Percentiles rank a stretch among this genome's conserved stretches.
These are phyloP conservation scores for Populus tomentosa DNA, from an alignment of 441 rosid genomes.

Conservation along the genomic window DNA sequence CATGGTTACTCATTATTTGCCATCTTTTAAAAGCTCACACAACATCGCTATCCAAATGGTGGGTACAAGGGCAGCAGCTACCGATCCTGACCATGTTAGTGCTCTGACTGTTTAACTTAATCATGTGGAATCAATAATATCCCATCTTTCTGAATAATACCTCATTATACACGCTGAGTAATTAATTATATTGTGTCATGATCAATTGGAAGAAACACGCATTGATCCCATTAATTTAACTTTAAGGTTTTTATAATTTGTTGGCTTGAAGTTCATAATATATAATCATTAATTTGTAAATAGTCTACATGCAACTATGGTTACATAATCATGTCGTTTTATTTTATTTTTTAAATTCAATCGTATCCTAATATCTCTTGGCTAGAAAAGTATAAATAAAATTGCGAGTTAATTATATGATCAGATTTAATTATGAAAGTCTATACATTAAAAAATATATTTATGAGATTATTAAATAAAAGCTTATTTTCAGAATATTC, in stretches of 20 bases:
- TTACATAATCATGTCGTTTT: neutral
- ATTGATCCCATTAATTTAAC: neutral
- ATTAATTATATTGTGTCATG: neutral
- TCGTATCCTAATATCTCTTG: neutral
- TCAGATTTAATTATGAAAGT: neutral
- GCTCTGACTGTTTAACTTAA: neutral
- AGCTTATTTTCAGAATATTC: no score
- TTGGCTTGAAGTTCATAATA: no score
- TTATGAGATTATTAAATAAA: neutral
- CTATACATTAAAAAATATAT: neutral
- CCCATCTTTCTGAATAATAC: neutral
- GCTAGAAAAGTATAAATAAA: no score
- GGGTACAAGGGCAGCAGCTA: neutral
- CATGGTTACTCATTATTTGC: neutral
- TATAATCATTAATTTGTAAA: no score
- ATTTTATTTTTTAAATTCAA: no score
- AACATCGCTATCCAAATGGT: neutral
- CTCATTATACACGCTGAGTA: neutral
- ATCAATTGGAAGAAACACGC: neutral
- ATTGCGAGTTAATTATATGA: no score
- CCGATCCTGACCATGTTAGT: neutral
- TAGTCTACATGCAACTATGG: neutral
- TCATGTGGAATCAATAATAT: neutral
- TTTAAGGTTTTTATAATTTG: no score
- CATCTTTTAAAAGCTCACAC: neutral